phyloP scores from a whole-genome alignment of 164 flowering plant species.

The Berberis vulgaris region DNA sequence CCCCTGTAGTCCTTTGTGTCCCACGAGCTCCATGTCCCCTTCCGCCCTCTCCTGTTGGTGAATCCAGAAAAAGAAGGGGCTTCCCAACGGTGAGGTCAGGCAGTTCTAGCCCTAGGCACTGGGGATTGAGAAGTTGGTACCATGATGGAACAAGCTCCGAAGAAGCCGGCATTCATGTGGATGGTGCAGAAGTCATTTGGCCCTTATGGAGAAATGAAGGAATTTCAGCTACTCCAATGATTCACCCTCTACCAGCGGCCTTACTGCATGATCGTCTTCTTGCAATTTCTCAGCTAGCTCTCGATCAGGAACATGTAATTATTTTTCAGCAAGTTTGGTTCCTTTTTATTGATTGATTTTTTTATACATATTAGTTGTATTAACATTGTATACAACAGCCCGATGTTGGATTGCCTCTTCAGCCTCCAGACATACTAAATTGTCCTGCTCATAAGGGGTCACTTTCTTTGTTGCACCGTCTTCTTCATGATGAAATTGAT shows the following conservation, averaged over 20 bases:
- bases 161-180: conserved; percentile 53
- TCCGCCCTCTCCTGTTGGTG: conserved; percentile 81
- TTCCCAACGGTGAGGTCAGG: conserved; percentile 97
- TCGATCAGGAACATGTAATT: conserved; percentile 89
- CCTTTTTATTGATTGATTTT: conserved; percentile 1
- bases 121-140: conserved; percentile 82
- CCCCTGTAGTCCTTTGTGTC: conserved; percentile 93
- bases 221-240: conserved; percentile 50
- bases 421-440: conserved; percentile 55
- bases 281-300: conserved; percentile 80
- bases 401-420: conserved; percentile 80
- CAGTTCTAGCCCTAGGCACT: conserved; percentile 97
- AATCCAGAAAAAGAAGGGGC: conserved; percentile 77
- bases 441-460: conserved; percentile 41
- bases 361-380: conserved; percentile 5
- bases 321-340: conserved; percentile 2
- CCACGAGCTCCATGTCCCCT: conserved; percentile 88
- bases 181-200: conserved; percentile 84
- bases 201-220: conserved; percentile 81
- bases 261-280: conserved; percentile 69
- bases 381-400: conserved; percentile 41
- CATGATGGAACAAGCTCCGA: conserved; percentile 61
- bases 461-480: conserved; percentile 54
- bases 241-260: conserved; percentile 73
- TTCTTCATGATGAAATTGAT: conserved; percentile 86